phyloP scores from a whole-genome alignment of 257 asterid species.

The Nicotiana paniculata region DNA sequence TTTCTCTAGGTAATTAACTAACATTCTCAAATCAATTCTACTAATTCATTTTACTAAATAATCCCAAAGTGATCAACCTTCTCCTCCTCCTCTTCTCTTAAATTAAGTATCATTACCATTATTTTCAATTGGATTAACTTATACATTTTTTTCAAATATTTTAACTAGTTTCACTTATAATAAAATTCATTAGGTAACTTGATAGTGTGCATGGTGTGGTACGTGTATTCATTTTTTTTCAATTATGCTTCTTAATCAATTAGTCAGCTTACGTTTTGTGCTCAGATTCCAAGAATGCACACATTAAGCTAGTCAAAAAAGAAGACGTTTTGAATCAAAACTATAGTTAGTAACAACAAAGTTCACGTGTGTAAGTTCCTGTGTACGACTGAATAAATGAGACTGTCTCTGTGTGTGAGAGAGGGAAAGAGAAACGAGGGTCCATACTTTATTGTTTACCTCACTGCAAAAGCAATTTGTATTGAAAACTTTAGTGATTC shows the following conservation, averaged over 20 bases:
- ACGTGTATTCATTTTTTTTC: neutral
- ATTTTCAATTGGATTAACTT: neutral
- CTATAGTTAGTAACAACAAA: neutral
- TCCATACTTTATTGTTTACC: constrained; percentile 6
- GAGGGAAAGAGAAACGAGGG: neutral
- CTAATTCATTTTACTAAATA: neutral
- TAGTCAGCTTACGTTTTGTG: neutral
- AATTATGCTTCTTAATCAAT: neutral
- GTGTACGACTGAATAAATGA: neutral
- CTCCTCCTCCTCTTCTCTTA: neutral
- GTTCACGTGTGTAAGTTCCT: constrained; percentile 7
- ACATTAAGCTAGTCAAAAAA: neutral
- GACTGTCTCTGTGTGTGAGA: neutral
- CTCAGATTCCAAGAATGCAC: neutral
- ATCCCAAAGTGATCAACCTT: no score
- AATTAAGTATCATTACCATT: neutral
- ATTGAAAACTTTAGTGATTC: constrained; percentile 15
- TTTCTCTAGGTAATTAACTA: constrained; percentile 47
- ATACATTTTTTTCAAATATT: no score
- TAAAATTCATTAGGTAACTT: no score
- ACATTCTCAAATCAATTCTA: neutral
- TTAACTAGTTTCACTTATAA: no score
- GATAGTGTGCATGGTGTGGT: no score
- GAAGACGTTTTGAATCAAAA: neutral
- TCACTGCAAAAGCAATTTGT: constrained; percentile 33